phyloP scores from a whole-genome alignment of 306 rosid genomes.

The Betula pendula region DNA sequence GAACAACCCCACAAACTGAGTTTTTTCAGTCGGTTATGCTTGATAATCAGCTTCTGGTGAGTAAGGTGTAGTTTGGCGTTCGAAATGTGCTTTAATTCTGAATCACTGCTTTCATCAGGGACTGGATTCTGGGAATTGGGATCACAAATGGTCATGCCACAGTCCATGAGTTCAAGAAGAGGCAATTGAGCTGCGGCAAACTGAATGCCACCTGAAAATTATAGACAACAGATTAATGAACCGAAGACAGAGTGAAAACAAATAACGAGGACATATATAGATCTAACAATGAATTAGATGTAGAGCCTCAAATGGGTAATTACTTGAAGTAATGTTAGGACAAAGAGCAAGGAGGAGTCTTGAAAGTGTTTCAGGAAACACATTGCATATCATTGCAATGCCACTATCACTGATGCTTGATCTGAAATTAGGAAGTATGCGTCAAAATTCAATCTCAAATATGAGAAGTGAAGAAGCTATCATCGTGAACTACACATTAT shows the following conservation, averaged over 20 bases:
- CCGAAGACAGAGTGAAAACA: slow-evolving; percentile 20
- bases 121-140: slow-evolving; percentile 47
- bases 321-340: slow-evolving; percentile 94
- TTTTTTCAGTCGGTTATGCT: slow-evolving; percentile 72
- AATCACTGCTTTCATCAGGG: slow-evolving; percentile 34
- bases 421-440: slow-evolving; percentile 46
- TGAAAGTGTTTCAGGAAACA: slow-evolving; percentile 70
- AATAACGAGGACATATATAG: slow-evolving; percentile 3
- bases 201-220: slow-evolving; percentile 82
- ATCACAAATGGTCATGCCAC: slow-evolving; percentile 93
- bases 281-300: not conserved
- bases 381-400: slow-evolving; percentile 91
- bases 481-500: not conserved
- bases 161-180: slow-evolving; percentile 90
- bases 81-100: slow-evolving; percentile 38
- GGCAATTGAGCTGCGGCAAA: slow-evolving; percentile 94
- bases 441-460: slow-evolving; percentile 20
- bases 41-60: slow-evolving; percentile 87
- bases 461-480: not conserved
- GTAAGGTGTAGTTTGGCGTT: slow-evolving; percentile 46
- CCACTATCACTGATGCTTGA: slow-evolving; percentile 94
- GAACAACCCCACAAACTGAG: slow-evolving; percentile 98
- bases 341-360: slow-evolving; percentile 96
- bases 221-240: slow-evolving; percentile 22
- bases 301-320: slow-evolving; percentile 19